These are phyloP conservation scores for Hypoxylon sp. DNA, from an alignment of 2,329 filamentous ascomycete genomes.

Conservation along the genomic window DNA sequence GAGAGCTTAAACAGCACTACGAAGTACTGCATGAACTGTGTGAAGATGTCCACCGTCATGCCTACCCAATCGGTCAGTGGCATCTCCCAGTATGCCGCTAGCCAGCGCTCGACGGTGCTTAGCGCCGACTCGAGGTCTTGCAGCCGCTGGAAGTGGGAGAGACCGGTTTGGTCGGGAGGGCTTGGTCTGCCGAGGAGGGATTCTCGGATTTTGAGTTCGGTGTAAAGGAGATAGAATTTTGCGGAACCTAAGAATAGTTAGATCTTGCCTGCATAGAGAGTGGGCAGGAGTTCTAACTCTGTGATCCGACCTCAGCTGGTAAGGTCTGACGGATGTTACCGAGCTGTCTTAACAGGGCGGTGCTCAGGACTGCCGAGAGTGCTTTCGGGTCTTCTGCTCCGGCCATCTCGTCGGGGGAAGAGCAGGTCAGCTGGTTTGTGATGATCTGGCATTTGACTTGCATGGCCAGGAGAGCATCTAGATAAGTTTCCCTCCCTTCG, in stretches of 20 bases:
- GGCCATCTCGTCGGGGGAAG: conserved; percentile 18
- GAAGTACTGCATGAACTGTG: conserved; percentile 48
- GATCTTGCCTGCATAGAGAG: neutral
- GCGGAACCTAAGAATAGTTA: conserved; percentile 35
- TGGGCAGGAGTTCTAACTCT: conserved; percentile 35
- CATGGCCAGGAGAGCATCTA: conserved; percentile 40
- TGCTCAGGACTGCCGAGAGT: conserved; percentile 34
- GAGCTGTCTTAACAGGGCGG: conserved; percentile 44
- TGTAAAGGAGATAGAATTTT: conserved; percentile 44
- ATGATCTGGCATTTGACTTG: conserved; percentile 50
- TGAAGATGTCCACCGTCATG: conserved; percentile 44
- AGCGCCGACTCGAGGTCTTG: conserved; percentile 46
- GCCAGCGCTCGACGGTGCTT: conserved; percentile 42
- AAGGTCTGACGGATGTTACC: conserved; percentile 41
- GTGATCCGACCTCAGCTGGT: conserved; percentile 27
- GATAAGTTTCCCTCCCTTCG: conserved; percentile 39
- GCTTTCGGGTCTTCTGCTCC: conserved; percentile 15
- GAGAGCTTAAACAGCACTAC: conserved; percentile 49
- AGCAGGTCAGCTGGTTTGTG: conserved; percentile 45
- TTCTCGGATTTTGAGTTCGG: conserved; percentile 46
- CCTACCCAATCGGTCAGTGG: conserved; percentile 42
- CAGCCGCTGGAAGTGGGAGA: conserved; percentile 38
- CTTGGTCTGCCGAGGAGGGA: conserved; percentile 28
- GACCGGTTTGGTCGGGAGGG: conserved; percentile 9
- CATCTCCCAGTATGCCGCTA: conserved; percentile 35